Evolutionary conservation across 2,329 filamentous ascomycete species (phyloP), one percentile per base, ranked within the genome.

Genomic region (Neurospora sp.): DNA sequence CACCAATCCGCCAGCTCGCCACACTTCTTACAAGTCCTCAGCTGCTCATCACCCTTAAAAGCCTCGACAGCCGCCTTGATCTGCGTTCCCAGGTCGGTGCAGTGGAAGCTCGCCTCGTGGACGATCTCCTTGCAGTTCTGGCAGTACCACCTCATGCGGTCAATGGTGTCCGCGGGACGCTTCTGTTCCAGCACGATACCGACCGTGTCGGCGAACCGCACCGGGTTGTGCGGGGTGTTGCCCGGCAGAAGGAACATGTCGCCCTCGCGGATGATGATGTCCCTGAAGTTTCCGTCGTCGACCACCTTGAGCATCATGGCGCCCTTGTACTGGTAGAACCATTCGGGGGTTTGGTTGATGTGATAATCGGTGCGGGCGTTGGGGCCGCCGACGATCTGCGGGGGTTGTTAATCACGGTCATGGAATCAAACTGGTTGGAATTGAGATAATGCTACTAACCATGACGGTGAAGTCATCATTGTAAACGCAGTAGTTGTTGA

Each of bases 401-500:
- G 3, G 15, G 6, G 17, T 33, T n/a, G 33, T 42, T n/a, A 38
- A n/a, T 1, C 10, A 10, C 13, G 38, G 39, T 19, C 4, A 23
- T 17, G 33, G 19, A 13, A 67, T 8, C 66, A 33, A 10, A 38
- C 36, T 15, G 43, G 66, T 52, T 42, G 39, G 43, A 38, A 67
- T 19, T 36, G 40, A 23, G 66, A 19, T 28, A 46, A 40, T 28
- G 19, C 11, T 70, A 74, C 76, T 68, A 77, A 90, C 90, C 92
- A 96, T 96, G 78, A 96, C 91, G 58, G 91, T 93, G 71, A 95
- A 87, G 77, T 88, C 87, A 69, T 91, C 87, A 79, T 97, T 91
- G 83, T 97, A 97, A 77, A 98, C 93, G 82, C 94, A 97, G 84
- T 96, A 96, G 83, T 98, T 98, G 83, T 97, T 97, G 78, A 98